These are phyloP conservation scores for Zygotorulaspora mrakii DNA, from an alignment of 1,139 yeast species.

Conservation along the genomic window DNA sequence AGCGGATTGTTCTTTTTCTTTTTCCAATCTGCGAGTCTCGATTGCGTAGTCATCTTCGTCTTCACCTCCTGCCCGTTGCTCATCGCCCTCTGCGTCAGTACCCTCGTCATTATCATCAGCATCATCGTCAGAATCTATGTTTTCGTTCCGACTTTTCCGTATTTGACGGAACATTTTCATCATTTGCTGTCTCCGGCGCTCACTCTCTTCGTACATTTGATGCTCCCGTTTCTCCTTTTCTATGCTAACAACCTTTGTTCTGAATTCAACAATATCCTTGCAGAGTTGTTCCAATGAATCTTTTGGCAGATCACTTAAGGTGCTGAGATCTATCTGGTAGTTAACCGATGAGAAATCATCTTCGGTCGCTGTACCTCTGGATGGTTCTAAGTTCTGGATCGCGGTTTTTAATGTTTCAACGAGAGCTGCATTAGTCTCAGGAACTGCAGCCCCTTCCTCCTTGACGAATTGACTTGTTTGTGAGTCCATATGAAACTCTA, in stretches of 20 bases:
- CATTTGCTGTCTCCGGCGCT: constrained; percentile 49
- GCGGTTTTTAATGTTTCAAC: constrained; percentile 6
- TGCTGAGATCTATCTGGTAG: constrained; percentile 58
- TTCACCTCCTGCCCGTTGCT: constrained; percentile 30
- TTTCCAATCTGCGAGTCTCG: constrained; percentile 30
- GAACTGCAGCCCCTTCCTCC: constrained; percentile 9
- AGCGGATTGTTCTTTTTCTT: constrained; percentile 27
- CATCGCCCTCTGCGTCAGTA: constrained; percentile 22
- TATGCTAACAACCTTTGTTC: constrained; percentile 55
- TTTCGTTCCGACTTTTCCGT: constrained; percentile 33
- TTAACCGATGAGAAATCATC: constrained; percentile 22
- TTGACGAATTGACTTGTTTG: constrained; percentile 22
- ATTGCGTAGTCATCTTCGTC: constrained; percentile 22
- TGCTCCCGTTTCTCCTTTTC: constrained; percentile 55
- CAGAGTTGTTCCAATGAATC: constrained; percentile 55
- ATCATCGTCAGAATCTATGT: constrained; percentile 28
- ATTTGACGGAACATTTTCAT: constrained; percentile 50
- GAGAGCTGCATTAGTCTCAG: constrained; percentile 8
- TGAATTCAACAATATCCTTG: constrained; percentile 57
- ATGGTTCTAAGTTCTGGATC: constrained; percentile 6
- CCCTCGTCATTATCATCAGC: constrained; percentile 25
- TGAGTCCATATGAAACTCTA: constrained; percentile 21
- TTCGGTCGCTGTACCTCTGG: constrained; percentile 6
- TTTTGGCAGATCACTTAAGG: constrained; percentile 60
- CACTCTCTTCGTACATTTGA: constrained; percentile 51